phyloP scores from a whole-genome alignment of 1,284 basidiomycete species.

The Fomitopsis schrenkii region DNA sequence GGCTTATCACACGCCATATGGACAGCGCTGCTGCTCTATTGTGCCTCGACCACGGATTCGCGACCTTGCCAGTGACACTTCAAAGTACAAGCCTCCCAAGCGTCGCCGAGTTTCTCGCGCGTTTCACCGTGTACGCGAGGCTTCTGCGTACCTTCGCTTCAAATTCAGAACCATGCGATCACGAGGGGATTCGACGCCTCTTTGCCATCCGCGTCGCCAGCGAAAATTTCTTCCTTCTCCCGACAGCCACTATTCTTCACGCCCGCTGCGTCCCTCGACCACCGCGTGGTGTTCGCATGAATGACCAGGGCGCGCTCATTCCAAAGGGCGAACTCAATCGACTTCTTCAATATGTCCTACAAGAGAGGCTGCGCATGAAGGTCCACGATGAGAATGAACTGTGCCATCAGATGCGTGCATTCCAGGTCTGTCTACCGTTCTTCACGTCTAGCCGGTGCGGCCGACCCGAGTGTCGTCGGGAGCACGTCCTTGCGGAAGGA shows the following conservation, averaged over 20 bases:
- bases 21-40: constrained; percentile 14
- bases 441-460: constrained; percentile 29
- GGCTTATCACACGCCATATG: neutral
- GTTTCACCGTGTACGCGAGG: constrained; percentile 30
- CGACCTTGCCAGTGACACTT: constrained; percentile 12
- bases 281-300: neutral
- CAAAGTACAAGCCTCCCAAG: constrained; percentile 11
- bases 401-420: constrained; percentile 18
- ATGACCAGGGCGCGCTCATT: constrained; percentile 8
- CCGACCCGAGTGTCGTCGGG: constrained; percentile 15
- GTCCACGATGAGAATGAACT: constrained; percentile 31
- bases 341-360: constrained; percentile 22
- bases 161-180: constrained; percentile 23
- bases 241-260: constrained; percentile 19
- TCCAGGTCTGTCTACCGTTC: constrained; percentile 20
- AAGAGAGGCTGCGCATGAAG: constrained; percentile 22
- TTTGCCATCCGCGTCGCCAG: constrained; percentile 33
- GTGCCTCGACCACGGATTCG: constrained; percentile 38
- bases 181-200: constrained; percentile 26
- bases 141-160: constrained; percentile 29
- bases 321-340: constrained; percentile 11
- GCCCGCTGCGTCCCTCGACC: neutral
- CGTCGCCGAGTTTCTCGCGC: constrained; percentile 17
- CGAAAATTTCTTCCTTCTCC: constrained; percentile 24
- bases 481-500: constrained; percentile 23